phyloP scores from a whole-genome alignment of 2,329 filamentous ascomycete species.

The Claviceps sp. region DNA sequence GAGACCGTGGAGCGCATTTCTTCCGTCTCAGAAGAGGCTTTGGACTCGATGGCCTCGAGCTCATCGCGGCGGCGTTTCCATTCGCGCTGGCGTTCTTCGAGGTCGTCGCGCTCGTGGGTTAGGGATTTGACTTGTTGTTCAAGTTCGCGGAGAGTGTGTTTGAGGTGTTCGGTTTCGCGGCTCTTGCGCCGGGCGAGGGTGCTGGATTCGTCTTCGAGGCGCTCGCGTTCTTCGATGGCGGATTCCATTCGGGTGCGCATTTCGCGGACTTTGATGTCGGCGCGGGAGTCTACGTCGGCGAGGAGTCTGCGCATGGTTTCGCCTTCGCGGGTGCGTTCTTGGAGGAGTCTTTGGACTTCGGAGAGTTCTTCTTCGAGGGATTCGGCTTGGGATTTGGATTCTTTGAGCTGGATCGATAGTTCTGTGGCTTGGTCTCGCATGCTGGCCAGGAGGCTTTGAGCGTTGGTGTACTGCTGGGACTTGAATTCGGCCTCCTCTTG shows the following conservation, averaged over 20 bases:
- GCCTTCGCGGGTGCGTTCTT: conserved; percentile 77
- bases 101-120: conserved; percentile 62
- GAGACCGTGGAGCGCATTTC: conserved; percentile 68
- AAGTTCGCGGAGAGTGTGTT: conserved; percentile 62
- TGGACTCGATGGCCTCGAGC: conserved; percentile 56
- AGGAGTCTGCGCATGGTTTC: conserved; percentile 90
- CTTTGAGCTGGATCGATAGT: conserved; percentile 81
- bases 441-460: conserved; percentile 73
- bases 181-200: conserved; percentile 62
- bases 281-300: conserved; percentile 70
- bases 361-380: conserved; percentile 83
- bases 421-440: conserved; percentile 90
- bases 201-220: conserved; percentile 80
- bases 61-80: conserved; percentile 63
- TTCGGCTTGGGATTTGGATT: conserved; percentile 69
- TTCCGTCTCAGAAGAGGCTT: conserved; percentile 56
- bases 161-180: conserved; percentile 78
- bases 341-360: conserved; percentile 75
- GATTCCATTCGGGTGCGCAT: conserved; percentile 81
- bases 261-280: conserved; percentile 71
- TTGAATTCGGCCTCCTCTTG: conserved; percentile 76
- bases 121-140: conserved; percentile 64
- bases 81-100: conserved; percentile 60
- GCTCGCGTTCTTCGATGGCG: conserved; percentile 86
- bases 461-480: conserved; percentile 70